Percentiles rank a stretch among this genome's conserved stretches.
These are phyloP conservation scores for Halenospora varia DNA, from an alignment of 495 filamentous ascomycete genomes.

Conservation along the genomic window DNA sequence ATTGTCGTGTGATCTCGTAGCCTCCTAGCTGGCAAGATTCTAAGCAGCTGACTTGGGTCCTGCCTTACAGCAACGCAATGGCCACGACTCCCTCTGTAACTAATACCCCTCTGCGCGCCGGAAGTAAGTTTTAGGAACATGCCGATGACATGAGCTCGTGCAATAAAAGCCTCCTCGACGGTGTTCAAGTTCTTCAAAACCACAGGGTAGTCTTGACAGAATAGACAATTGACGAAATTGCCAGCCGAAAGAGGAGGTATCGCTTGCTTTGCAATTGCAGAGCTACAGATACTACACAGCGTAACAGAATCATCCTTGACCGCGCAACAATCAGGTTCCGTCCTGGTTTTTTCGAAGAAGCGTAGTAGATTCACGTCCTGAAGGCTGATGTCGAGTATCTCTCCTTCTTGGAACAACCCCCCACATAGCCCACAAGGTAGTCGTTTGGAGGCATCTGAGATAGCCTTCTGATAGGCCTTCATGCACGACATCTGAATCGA, in stretches of 20 bases:
- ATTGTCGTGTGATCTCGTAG: slow-evolving; percentile 10
- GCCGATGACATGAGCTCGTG: slow-evolving; percentile 9
- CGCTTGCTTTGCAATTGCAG: slow-evolving; percentile 8
- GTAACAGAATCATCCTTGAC: slow-evolving; percentile 13
- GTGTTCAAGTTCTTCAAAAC: slow-evolving; percentile 14
- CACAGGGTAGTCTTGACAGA: slow-evolving; percentile 15
- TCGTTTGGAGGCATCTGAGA: slow-evolving; percentile 17
- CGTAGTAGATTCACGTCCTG: slow-evolving; percentile 11
- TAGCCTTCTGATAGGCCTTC: slow-evolving; percentile 9
- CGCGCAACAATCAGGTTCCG: slow-evolving; percentile 12
- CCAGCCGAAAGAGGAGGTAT: slow-evolving; percentile 13
- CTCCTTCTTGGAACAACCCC: slow-evolving; percentile 10
- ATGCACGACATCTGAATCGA: slow-evolving; percentile 11
- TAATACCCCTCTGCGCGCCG: slow-evolving; percentile 6
- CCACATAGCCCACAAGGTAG: slow-evolving; percentile 14
- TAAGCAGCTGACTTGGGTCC: slow-evolving; percentile 10
- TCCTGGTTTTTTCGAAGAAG: slow-evolving; percentile 16
- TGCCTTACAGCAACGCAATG: slow-evolving; percentile 9
- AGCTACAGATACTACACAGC: slow-evolving; percentile 11
- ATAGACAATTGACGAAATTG: slow-evolving; percentile 14
- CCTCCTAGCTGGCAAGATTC: slow-evolving; percentile 6
- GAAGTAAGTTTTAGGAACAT: slow-evolving; percentile 13
- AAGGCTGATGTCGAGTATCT: slow-evolving; percentile 10
- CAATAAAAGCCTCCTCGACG: slow-evolving; percentile 12
- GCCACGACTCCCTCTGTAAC: slow-evolving; percentile 9